phyloP scores from a whole-genome alignment of 148 eudicot species.

The Bassia scoparia region DNA sequence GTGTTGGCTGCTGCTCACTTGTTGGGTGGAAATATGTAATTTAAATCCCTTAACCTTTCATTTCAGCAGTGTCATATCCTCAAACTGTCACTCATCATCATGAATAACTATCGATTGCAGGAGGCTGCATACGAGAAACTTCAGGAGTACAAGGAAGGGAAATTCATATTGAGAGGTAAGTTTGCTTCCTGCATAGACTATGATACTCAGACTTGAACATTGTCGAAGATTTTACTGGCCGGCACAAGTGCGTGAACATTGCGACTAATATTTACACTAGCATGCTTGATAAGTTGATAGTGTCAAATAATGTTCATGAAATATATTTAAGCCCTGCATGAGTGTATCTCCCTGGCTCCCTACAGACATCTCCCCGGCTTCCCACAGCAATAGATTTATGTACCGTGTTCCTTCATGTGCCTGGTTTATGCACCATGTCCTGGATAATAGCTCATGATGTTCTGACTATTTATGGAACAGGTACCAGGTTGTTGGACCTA shows the following conservation, averaged over 20 bases:
- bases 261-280: too few relatives aligned
- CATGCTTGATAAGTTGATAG: too few relatives aligned
- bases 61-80: constrained; percentile 12
- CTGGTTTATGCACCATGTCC: not conserved
- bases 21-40: constrained; percentile 96
- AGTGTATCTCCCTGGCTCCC: too few relatives aligned
- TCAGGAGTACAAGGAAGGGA: constrained; percentile 67
- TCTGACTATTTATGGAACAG: constrained; percentile 4
- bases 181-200: not conserved
- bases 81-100: not conserved
- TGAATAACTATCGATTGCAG: constrained; percentile 40
- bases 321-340: too few relatives aligned
- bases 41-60: not conserved
- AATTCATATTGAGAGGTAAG: constrained; percentile 27
- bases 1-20: constrained; percentile 74
- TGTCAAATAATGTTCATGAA: too few relatives aligned
- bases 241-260: too few relatives aligned
- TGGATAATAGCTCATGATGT: not conserved
- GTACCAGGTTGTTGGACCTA: constrained; percentile 11
- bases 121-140: constrained; percentile 59
- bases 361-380: too few relatives aligned
- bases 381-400: too few relatives aligned
- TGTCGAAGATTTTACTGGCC: too few relatives aligned
- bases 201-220: not conserved
- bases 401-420: not conserved